A percentile compares a stretch with the other conserved stretches of the same genome.
Conservation (phyloP, 345 rosid genomes). For the Eucalyptus curtisii region DNA sequence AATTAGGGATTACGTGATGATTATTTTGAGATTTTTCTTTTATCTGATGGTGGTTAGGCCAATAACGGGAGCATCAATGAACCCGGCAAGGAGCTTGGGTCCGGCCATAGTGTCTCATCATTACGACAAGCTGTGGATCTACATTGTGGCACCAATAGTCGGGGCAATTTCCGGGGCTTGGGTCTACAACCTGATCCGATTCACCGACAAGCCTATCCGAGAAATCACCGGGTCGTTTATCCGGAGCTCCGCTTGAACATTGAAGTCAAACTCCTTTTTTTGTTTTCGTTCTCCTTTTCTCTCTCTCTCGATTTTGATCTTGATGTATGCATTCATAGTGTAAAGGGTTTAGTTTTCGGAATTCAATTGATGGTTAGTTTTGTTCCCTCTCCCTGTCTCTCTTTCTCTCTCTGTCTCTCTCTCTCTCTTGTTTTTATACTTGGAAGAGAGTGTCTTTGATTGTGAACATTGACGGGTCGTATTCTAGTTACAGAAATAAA, state of each 20-base stretch:
- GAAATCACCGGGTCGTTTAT: constrained; percentile 12
- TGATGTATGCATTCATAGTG: not conserved
- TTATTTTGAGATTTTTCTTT: not conserved
- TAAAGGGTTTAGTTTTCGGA: not conserved
- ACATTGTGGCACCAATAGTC: not conserved
- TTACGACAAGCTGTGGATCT: constrained; percentile 45
- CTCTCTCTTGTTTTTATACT: no score
- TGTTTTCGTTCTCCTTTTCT: not conserved
- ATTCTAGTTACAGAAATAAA: no score
- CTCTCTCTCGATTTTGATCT: not conserved
- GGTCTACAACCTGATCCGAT: constrained; percentile 38
- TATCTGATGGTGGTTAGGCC: constrained; percentile 19
- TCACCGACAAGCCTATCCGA: constrained; percentile 29
- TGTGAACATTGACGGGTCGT: not conserved
- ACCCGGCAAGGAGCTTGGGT: constrained; percentile 77
- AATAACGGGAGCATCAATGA: constrained; percentile 70
- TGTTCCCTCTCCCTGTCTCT: no score
- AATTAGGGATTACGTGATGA: not conserved
- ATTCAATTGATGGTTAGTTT: no score
- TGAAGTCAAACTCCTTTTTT: not conserved
- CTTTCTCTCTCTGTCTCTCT: not conserved
- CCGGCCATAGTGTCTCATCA: constrained; percentile 45
- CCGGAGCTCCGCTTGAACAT: not conserved
- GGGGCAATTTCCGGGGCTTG: constrained; percentile 47
- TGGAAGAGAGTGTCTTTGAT: not conserved